Conservation (phyloP, 1,284 basidiomycete species). For the Pseudozyma thailandica region DNA sequence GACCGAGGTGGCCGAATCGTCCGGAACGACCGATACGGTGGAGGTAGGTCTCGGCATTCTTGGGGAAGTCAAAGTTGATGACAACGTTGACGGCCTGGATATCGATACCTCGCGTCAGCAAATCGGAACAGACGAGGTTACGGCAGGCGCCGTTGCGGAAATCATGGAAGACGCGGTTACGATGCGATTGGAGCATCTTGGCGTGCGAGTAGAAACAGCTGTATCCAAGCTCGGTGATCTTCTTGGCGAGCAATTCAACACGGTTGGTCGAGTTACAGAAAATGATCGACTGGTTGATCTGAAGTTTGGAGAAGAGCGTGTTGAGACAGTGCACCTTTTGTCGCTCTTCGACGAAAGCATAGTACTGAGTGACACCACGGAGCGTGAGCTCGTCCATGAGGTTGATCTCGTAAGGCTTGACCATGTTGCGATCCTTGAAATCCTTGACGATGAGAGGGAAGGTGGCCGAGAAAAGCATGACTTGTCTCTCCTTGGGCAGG, state of each 20-base stretch:
- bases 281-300: conserved; percentile 99
- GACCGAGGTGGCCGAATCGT: conserved; percentile 93
- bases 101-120: conserved; percentile 98
- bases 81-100: conserved; percentile 99
- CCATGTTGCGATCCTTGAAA: conserved; percentile 99
- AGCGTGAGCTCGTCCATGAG: conserved; percentile 99
- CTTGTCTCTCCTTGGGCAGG: conserved; percentile 87
- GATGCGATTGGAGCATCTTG: conserved; percentile 98
- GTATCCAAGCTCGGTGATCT: conserved; percentile 98
- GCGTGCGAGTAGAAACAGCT: conserved; percentile 99
- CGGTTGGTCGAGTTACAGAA: conserved; percentile 99
- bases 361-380: conserved; percentile 98
- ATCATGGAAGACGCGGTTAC: conserved; percentile 99
- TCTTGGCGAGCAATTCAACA: conserved; percentile 97
- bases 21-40: conserved; percentile 97
- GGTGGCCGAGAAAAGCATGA: conserved; percentile 98
- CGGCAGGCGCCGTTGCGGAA: conserved; percentile 98
- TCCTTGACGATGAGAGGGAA: conserved; percentile 99
- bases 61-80: conserved; percentile 99
- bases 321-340: conserved; percentile 99
- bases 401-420: conserved; percentile 95
- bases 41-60: conserved; percentile 97
- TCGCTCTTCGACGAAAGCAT: conserved; percentile 97
- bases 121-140: conserved; percentile 93
- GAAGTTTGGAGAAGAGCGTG: conserved; percentile 95